Evolutionary conservation across 441 rosid genomes (phyloP).

Genomic region (Hypseocharis bilobata): DNA sequence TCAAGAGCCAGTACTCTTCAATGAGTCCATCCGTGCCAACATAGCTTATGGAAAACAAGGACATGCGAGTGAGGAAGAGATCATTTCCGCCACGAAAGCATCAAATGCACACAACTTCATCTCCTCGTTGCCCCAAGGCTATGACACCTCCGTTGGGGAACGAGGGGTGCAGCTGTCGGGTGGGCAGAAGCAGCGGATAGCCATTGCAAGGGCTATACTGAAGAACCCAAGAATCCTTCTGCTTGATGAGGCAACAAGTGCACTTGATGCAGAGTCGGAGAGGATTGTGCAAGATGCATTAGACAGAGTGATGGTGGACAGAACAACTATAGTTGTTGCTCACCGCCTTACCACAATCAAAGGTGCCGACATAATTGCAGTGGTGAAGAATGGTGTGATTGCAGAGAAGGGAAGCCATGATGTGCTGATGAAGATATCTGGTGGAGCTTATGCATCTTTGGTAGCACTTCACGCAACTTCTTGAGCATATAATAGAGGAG

Average conservation of each 20-base stretch:
- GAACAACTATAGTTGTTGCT: constrained; percentile 67
- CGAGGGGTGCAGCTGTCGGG: constrained; percentile 67
- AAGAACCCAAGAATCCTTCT: constrained; percentile 61
- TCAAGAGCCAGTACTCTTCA: constrained; percentile 72
- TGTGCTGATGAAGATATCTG: constrained; percentile 32
- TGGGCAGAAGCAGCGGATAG: constrained; percentile 71
- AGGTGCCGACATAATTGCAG: constrained; percentile 53
- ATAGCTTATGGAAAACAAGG: constrained; percentile 63
- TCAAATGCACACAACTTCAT: constrained; percentile 80
- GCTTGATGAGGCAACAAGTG: constrained; percentile 71
- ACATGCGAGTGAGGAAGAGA: constrained; percentile 49
- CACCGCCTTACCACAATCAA: constrained; percentile 58
- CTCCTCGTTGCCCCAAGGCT: constrained; percentile 36
- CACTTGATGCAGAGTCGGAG: constrained; percentile 70
- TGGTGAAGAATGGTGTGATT: constrained; percentile 50
- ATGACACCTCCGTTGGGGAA: constrained; percentile 55
- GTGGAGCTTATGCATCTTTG: constrained; percentile 54
- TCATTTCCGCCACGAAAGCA: constrained; percentile 47
- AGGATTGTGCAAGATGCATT: constrained; percentile 63
- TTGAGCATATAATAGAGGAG: no score
- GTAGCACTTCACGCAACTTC: constrained; percentile 36
- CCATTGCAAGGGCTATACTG: constrained; percentile 67
- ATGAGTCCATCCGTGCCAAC: constrained; percentile 62
- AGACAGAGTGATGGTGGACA: constrained; percentile 41
- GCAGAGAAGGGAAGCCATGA: constrained; percentile 65